A percentile compares a stretch with the other conserved stretches of the same genome.
phyloP scores from a whole-genome alignment of 495 filamentous ascomycete genomes.

The Penicillium paradoxum region DNA sequence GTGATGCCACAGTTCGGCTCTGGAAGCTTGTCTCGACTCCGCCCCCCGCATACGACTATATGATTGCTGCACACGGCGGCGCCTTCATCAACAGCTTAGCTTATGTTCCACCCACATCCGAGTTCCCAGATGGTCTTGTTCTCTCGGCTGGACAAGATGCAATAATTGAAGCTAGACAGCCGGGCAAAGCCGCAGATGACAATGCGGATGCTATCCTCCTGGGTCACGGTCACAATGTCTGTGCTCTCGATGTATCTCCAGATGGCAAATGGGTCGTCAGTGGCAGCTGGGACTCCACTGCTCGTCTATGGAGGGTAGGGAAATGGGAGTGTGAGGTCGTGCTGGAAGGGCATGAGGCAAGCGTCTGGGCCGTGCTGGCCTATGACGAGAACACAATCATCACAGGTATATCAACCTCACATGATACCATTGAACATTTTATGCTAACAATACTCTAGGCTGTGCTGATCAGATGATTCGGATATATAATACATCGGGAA shows the following conservation, averaged over 20 bases:
- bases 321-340: constrained; percentile 71
- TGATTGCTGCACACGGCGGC: constrained; percentile 67
- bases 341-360: constrained; percentile 70
- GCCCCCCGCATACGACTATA: constrained; percentile 69
- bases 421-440: background rate
- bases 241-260: constrained; percentile 71
- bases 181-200: constrained; percentile 56
- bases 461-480: constrained; percentile 88
- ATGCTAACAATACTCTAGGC: constrained; percentile 32
- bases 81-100: constrained; percentile 82
- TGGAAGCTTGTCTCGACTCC: constrained; percentile 68
- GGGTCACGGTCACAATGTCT: constrained; percentile 83
- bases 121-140: constrained; percentile 74
- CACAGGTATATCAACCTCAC: constrained; percentile 51
- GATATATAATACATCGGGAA: constrained; percentile 66
- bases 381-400: constrained; percentile 76
- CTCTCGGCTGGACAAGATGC: constrained; percentile 84
- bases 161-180: constrained; percentile 84
- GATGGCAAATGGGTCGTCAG: constrained; percentile 72
- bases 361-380: constrained; percentile 86
- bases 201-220: constrained; percentile 81
- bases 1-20: constrained; percentile 83
- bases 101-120: constrained; percentile 64
- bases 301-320: constrained; percentile 68
- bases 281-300: constrained; percentile 91